Evolutionary conservation across 75 land plant genomes (phyloP).

Genomic region (Pinus tabuliformis): DNA sequence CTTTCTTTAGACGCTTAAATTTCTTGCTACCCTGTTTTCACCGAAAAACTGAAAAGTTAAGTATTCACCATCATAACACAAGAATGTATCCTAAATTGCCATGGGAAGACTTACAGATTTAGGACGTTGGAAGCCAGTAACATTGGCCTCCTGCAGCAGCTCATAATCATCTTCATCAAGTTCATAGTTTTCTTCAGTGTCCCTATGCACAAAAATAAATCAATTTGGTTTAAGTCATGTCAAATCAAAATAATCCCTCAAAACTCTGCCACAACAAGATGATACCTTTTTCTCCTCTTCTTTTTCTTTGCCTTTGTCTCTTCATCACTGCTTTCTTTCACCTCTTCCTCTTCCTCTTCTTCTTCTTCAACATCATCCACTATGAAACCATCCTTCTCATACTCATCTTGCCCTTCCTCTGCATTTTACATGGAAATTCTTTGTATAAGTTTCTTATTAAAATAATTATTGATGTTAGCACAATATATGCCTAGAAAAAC

Average conservation of each 20-base stretch:
- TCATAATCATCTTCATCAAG: slow-evolving; percentile 98
- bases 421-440: slow-evolving; percentile 1
- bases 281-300: slow-evolving; percentile 81
- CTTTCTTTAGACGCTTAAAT: slow-evolving; percentile 93
- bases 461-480: neutral
- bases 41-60: neutral
- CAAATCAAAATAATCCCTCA: neutral
- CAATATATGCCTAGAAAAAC: neutral
- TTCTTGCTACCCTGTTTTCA: slow-evolving; percentile 63
- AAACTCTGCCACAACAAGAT: neutral
- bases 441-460: neutral
- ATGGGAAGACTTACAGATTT: slow-evolving; percentile 42
- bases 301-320: slow-evolving; percentile 70
- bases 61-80: neutral
- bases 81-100: neutral
- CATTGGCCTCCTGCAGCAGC: slow-evolving; percentile 77
- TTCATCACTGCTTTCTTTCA: slow-evolving; percentile 41
- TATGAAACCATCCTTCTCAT: slow-evolving; percentile 95
- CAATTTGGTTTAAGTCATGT: neutral
- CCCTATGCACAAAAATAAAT: slow-evolving; percentile 35
- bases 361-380: slow-evolving; percentile 94
- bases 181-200: slow-evolving; percentile 61
- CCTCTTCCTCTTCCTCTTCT: slow-evolving; percentile 76
- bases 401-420: slow-evolving; percentile 95
- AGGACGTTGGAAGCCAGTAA: slow-evolving; percentile 60